Conservation (phyloP, 2,329 filamentous ascomycete species). For the Xylaria sp. region DNA sequence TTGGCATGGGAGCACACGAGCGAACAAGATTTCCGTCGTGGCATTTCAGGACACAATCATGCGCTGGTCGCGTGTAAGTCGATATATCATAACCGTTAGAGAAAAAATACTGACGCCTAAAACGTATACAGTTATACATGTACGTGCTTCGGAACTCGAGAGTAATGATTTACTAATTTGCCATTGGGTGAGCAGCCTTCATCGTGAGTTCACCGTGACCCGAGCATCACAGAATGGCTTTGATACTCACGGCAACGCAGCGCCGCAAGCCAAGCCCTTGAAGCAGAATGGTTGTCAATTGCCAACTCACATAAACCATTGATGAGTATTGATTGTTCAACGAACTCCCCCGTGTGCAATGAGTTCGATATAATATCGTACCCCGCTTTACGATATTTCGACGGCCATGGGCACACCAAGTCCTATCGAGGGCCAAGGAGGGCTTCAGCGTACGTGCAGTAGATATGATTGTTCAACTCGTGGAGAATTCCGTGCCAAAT, state of each 20-base stretch:
- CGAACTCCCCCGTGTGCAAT: slow-evolving; percentile 46
- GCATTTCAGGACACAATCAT: slow-evolving; percentile 36
- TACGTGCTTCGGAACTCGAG: slow-evolving; percentile 10
- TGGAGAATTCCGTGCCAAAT: not conserved
- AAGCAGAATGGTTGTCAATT: slow-evolving; percentile 44
- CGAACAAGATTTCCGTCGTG: slow-evolving; percentile 37
- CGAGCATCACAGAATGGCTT: not conserved
- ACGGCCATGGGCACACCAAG: slow-evolving; percentile 40
- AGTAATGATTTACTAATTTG: slow-evolving; percentile 1
- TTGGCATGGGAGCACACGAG: slow-evolving; percentile 35
- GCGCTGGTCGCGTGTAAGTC: slow-evolving; percentile 42
- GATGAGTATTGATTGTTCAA: slow-evolving; percentile 50
- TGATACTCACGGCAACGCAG: slow-evolving; percentile 30
- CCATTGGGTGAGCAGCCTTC: slow-evolving; percentile 31
- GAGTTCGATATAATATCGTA: slow-evolving; percentile 51
- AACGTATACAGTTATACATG: slow-evolving; percentile 30
- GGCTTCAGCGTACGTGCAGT: slow-evolving; percentile 43
- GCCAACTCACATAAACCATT: slow-evolving; percentile 26
- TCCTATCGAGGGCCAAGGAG: slow-evolving; percentile 53
- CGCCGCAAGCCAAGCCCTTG: slow-evolving; percentile 41
- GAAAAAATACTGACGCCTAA: not conserved
- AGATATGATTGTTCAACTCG: not conserved
- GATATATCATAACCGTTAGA: not conserved
- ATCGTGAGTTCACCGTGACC: slow-evolving; percentile 30
- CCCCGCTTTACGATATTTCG: slow-evolving; percentile 53